phyloP scores from a whole-genome alignment of 2,329 filamentous ascomycete species.

The Lachnellula suecica region DNA sequence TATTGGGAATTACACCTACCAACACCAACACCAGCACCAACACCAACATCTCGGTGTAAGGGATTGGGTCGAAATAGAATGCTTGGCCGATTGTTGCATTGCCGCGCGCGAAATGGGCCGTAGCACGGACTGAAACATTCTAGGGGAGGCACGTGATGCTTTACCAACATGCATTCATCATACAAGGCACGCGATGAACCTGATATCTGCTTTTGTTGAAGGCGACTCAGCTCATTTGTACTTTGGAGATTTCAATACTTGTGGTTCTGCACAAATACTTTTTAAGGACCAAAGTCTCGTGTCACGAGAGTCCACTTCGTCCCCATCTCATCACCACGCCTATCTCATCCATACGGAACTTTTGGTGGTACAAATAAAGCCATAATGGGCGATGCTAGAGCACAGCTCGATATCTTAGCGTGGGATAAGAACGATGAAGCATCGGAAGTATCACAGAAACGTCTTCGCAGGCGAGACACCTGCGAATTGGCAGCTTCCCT shows the following conservation, averaged over 20 bases:
- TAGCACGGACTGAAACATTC: constrained; percentile 4
- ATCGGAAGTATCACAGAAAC: constrained; percentile 14
- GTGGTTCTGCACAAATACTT: background rate
- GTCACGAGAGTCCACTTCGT: constrained; percentile 1
- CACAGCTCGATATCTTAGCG: constrained; percentile 19
- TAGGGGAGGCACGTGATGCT: background rate
- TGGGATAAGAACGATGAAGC: constrained; percentile 25
- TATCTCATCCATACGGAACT: constrained; percentile 4
- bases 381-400: constrained; percentile 5
- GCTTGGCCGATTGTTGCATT: too few species aligned
- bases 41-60: too few species aligned
- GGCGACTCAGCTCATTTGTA: too few species aligned
- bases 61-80: too few species aligned
- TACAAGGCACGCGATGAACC: background rate
- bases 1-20: background rate
- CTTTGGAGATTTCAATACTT: background rate
- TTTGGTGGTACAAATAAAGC: background rate
- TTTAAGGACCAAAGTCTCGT: background rate
- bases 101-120: constrained; percentile 2
- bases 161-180: constrained; percentile 7
- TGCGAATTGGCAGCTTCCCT: constrained; percentile 9
- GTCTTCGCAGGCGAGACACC: constrained; percentile 9
- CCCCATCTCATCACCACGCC: constrained; percentile 2
- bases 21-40: too few species aligned
- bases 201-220: background rate